Conservation (phyloP, 805 yeast genomes). For the Lipomyces spencermartinsiae region DNA sequence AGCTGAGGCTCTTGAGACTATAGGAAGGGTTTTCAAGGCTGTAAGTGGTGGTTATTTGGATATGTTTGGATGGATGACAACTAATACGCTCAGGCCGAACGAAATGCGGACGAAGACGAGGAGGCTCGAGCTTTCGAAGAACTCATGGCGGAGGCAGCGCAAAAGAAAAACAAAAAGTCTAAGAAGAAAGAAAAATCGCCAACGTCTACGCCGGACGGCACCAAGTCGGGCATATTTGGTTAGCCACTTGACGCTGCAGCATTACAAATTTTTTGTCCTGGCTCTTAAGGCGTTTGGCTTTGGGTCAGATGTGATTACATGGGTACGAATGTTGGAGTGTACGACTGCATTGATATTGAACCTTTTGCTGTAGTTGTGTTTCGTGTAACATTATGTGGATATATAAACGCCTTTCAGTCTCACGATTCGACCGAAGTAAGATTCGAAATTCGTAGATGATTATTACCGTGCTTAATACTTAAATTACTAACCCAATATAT, state of each 20-base stretch:
- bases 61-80: background rate
- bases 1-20: conserved; percentile 76
- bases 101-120: conserved; percentile 88
- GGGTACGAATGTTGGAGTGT: background rate
- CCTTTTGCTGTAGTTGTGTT: background rate
- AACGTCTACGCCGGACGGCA: conserved; percentile 13
- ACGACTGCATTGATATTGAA: background rate
- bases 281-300: background rate
- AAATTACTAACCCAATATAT: background rate
- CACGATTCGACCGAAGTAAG: background rate
- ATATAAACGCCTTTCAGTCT: background rate
- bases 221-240: background rate
- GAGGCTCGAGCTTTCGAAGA: conserved; percentile 91
- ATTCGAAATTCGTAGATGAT: background rate
- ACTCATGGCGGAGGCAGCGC: conserved; percentile 83
- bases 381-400: background rate
- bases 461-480: background rate
- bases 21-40: conserved; percentile 71
- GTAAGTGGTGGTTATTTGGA: background rate
- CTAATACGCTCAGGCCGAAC: conserved; percentile 52
- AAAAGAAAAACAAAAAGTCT: conserved; percentile 62
- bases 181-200: conserved; percentile 39
- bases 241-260: background rate
- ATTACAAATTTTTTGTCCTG: background rate
- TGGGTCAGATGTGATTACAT: background rate